These are phyloP conservation scores for Barnettozyma sp. DNA, from an alignment of 805 yeast genomes.

Conservation along the genomic window DNA sequence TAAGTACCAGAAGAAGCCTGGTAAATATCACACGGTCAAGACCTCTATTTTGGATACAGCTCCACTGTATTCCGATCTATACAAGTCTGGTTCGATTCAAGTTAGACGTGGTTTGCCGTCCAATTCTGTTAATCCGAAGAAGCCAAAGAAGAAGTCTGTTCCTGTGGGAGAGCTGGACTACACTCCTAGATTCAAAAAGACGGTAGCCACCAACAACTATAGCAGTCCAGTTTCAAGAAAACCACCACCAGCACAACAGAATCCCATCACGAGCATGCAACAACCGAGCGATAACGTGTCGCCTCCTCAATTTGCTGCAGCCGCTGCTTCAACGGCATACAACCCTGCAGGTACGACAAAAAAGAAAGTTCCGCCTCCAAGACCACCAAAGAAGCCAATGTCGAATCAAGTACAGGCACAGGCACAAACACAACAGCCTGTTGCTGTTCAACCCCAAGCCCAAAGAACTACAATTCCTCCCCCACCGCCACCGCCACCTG, in stretches of 20 bases:
- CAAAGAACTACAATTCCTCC: constrained; percentile 41
- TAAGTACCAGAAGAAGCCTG: constrained; percentile 86
- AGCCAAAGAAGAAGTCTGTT: constrained; percentile 47
- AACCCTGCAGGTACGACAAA: constrained; percentile 25
- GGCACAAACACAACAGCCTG: constrained; percentile 50
- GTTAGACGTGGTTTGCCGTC: constrained; percentile 79
- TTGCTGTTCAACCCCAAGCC: constrained; percentile 18
- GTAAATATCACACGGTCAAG: constrained; percentile 67
- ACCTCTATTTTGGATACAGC: constrained; percentile 55
- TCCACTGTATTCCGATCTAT: constrained; percentile 61
- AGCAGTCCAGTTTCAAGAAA: constrained; percentile 18
- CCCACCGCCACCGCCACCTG: constrained; percentile 75
- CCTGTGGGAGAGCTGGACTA: constrained; percentile 21
- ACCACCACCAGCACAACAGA: constrained; percentile 27
- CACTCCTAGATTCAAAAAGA: constrained; percentile 24
- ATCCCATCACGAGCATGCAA: constrained; percentile 16
- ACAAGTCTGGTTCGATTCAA: constrained; percentile 83
- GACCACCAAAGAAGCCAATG: constrained; percentile 25
- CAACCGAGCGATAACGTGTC: constrained; percentile 4
- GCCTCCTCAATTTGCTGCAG: constrained; percentile 13
- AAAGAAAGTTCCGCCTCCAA: constrained; percentile 22
- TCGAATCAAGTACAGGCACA: constrained; percentile 18
- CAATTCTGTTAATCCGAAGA: constrained; percentile 58
- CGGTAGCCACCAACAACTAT: constrained; percentile 14
- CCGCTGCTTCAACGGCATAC: constrained; percentile 35